Percentiles rank a stretch among this genome's conserved stretches.
phyloP scores from a whole-genome alignment of 805 yeast genomes.

The Wickerhamomyces rabaulensis region DNA sequence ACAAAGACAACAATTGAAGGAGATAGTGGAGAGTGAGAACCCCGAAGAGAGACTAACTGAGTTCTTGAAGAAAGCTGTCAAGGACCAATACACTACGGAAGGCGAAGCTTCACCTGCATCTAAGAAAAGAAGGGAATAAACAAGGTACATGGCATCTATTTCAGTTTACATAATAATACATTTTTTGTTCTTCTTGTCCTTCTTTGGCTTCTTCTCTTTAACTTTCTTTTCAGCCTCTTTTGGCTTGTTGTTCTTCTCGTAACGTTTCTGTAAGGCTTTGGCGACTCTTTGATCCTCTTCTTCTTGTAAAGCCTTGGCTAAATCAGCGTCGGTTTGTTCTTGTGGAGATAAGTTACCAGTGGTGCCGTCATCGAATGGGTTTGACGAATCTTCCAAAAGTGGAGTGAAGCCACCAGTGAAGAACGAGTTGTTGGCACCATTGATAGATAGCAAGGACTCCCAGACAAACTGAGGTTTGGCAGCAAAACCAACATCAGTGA shows the following conservation, averaged over 20 bases:
- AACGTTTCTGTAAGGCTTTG: slow-evolving; percentile 34
- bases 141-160: not conserved
- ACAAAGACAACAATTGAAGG: slow-evolving; percentile 59
- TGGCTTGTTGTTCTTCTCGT: slow-evolving; percentile 16
- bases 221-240: slow-evolving; percentile 6
- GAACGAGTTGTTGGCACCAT: slow-evolving; percentile 66
- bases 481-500: slow-evolving; percentile 68
- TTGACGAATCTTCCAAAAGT: slow-evolving; percentile 16
- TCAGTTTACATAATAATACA: slow-evolving; percentile 20
- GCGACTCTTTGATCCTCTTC: slow-evolving; percentile 54
- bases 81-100: slow-evolving; percentile 39
- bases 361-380: slow-evolving; percentile 18
- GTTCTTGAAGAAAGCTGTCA: slow-evolving; percentile 61
- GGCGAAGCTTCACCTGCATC: slow-evolving; percentile 24
- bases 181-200: slow-evolving; percentile 12
- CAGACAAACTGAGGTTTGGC: slow-evolving; percentile 56
- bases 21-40: slow-evolving; percentile 71
- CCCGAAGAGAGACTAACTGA: slow-evolving; percentile 75
- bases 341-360: slow-evolving; percentile 13
- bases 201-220: slow-evolving; percentile 5
- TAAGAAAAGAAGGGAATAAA: slow-evolving; percentile 32
- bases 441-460: slow-evolving; percentile 67
- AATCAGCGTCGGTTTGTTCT: slow-evolving; percentile 34
- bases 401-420: slow-evolving; percentile 63
- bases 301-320: slow-evolving; percentile 44